phyloP scores from a whole-genome alignment of 257 asterid species.

The Gynochthodes officinalis region DNA sequence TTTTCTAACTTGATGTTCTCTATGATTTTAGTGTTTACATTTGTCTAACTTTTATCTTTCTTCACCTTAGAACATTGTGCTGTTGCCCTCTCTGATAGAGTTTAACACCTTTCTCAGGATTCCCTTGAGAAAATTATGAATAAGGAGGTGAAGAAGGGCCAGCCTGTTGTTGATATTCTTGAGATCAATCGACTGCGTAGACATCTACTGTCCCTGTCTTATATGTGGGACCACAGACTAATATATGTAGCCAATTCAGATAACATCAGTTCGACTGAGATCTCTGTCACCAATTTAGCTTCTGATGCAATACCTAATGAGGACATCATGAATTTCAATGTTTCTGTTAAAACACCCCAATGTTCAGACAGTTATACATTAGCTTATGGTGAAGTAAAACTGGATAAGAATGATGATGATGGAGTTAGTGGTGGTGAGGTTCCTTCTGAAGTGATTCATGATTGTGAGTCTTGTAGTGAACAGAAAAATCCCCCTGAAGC shows the following conservation, averaged over 20 bases:
- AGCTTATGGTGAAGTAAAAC: slow-evolving; percentile 30
- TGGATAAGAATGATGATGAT: slow-evolving; percentile 32
- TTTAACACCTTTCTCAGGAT: slow-evolving; percentile 50
- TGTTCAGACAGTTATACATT: slow-evolving; percentile 26
- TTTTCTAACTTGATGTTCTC: neutral
- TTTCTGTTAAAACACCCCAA: slow-evolving; percentile 26
- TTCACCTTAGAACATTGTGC: neutral
- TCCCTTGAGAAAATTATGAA: slow-evolving; percentile 47
- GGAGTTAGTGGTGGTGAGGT: slow-evolving; percentile 20
- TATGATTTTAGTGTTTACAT: neutral
- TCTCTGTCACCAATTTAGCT: slow-evolving; percentile 31
- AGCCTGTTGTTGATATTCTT: slow-evolving; percentile 62
- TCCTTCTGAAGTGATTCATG: slow-evolving; percentile 30
- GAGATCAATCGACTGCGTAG: slow-evolving; percentile 79
- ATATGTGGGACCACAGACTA: slow-evolving; percentile 85
- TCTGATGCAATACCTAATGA: slow-evolving; percentile 33
- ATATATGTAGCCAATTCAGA: slow-evolving; percentile 52
- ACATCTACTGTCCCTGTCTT: slow-evolving; percentile 74
- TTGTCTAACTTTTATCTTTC: neutral
- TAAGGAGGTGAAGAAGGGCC: slow-evolving; percentile 57
- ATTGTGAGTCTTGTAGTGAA: slow-evolving; percentile 20
- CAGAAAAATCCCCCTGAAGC: slow-evolving; percentile 27
- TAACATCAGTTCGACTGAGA: slow-evolving; percentile 29
- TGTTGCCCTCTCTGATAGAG: slow-evolving; percentile 13
- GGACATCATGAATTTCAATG: slow-evolving; percentile 32